A percentile compares a stretch with the other conserved stretches of the same genome.
phyloP scores from a whole-genome alignment of 371 early-diverging fungal genomes.

The Mortierella polycephala region DNA sequence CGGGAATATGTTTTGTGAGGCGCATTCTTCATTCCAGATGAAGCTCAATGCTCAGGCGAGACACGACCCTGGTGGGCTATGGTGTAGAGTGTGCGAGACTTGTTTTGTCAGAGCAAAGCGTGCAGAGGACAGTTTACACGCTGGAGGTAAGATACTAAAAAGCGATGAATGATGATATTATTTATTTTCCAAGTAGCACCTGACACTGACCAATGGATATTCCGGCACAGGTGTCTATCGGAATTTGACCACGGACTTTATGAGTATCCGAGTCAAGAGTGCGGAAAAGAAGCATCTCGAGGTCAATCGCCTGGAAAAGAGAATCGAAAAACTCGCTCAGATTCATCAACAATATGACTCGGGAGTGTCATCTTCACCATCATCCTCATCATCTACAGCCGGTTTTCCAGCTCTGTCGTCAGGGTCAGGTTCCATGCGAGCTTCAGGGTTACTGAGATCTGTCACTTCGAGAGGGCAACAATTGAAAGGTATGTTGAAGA shows the following conservation, averaged over 20 bases:
- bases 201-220: background rate
- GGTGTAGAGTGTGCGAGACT: constrained; percentile 80
- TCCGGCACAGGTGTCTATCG: constrained; percentile 57
- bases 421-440: constrained; percentile 44
- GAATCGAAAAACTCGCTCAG: constrained; percentile 78
- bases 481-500: constrained; percentile 27
- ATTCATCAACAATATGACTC: constrained; percentile 38
- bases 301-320: constrained; percentile 85
- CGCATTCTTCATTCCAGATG: constrained; percentile 77
- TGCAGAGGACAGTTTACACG: constrained; percentile 64
- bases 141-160: constrained; percentile 54
- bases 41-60: constrained; percentile 71
- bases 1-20: constrained; percentile 77
- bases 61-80: constrained; percentile 80
- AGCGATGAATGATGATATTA: background rate
- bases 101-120: constrained; percentile 64
- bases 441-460: constrained; percentile 48
- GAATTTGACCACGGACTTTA: constrained; percentile 64
- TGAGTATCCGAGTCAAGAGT: constrained; percentile 65
- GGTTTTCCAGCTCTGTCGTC: constrained; percentile 17
- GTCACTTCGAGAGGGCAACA: constrained; percentile 42
- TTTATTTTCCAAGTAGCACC: background rate
- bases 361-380: constrained; percentile 19
- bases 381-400: constrained; percentile 10
- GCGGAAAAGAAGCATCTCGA: constrained; percentile 80